A percentile compares a stretch with the other conserved stretches of the same genome.
Conservation (phyloP, 129 eudicot genomes). For the Arctium minus region DNA sequence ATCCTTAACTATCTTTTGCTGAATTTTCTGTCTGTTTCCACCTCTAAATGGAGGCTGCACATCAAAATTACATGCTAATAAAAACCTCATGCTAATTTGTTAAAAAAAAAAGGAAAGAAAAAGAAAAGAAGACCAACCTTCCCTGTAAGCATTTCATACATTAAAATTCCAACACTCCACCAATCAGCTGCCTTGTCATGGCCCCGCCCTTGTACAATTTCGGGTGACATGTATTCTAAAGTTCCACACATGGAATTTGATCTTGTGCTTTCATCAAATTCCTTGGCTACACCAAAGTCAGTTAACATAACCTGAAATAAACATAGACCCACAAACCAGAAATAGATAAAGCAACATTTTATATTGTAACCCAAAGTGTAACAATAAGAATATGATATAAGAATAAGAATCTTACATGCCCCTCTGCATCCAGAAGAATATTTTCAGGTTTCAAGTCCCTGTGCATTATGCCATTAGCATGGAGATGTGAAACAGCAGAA, state of each 20-base stretch:
- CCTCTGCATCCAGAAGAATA: slow-evolving; percentile 74
- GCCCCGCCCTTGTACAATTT: slow-evolving; percentile 74
- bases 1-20: slow-evolving; percentile 68
- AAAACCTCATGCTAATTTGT: not conserved
- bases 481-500: slow-evolving; percentile 84
- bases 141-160: slow-evolving; percentile 89
- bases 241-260: slow-evolving; percentile 92
- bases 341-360: not conserved
- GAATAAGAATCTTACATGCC: slow-evolving; percentile 52
- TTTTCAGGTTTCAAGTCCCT: slow-evolving; percentile 90
- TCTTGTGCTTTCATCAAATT: slow-evolving; percentile 57
- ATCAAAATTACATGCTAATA: not conserved
- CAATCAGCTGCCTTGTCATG: slow-evolving; percentile 93
- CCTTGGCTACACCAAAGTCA: slow-evolving; percentile 80
- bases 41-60: slow-evolving; percentile 81
- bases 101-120: not conserved
- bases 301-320: slow-evolving; percentile 59
- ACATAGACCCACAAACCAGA: not conserved
- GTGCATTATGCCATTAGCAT: slow-evolving; percentile 82
- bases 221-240: slow-evolving; percentile 81
- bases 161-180: slow-evolving; percentile 88
- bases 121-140: slow-evolving; percentile 44
- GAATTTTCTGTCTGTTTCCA: slow-evolving; percentile 70
- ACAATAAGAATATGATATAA: not conserved
- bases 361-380: not conserved